These are phyloP conservation scores for Lolium multiflorum DNA, from an alignment of 176 grass and related monocot genomes.

Conservation along the genomic window DNA sequence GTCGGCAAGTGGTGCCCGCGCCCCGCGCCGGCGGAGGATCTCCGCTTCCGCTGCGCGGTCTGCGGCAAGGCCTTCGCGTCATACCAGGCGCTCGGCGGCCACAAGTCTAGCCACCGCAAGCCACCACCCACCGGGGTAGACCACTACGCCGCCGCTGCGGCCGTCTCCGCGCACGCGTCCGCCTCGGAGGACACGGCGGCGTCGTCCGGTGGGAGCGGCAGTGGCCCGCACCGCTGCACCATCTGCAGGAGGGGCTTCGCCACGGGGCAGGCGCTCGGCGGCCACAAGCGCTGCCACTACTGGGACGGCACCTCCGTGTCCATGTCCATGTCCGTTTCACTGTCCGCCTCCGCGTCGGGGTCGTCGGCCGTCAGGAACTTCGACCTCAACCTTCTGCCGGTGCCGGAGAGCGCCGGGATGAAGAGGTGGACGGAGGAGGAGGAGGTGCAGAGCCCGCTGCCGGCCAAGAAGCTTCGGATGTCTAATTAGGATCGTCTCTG, in stretches of 20 bases:
- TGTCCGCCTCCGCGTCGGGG: slow-evolving; percentile 25
- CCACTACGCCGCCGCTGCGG: neutral
- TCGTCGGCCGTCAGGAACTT: slow-evolving; percentile 65
- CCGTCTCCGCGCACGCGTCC: neutral
- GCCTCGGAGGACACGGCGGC: slow-evolving; percentile 3
- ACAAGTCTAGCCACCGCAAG: slow-evolving; percentile 93
- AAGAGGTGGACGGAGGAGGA: slow-evolving; percentile 71
- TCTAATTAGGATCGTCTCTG: neutral
- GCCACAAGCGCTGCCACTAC: slow-evolving; percentile 92
- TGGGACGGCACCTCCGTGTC: slow-evolving; percentile 58
- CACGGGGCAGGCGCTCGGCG: slow-evolving; percentile 86
- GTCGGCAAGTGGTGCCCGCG: neutral
- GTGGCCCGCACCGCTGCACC: slow-evolving; percentile 65
- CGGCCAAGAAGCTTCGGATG: slow-evolving; percentile 55
- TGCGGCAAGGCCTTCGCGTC: slow-evolving; percentile 82
- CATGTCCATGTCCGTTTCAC: slow-evolving; percentile 33
- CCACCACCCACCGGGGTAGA: slow-evolving; percentile 12
- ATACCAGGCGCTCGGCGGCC: slow-evolving; percentile 86
- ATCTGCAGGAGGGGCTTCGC: slow-evolving; percentile 69
- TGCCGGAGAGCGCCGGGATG: slow-evolving; percentile 42
- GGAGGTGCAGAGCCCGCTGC: slow-evolving; percentile 74
- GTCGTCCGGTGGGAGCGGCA: neutral
- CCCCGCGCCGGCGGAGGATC: slow-evolving; percentile 27
- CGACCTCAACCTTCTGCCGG: slow-evolving; percentile 73
- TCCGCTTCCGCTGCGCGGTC: slow-evolving; percentile 60